A percentile compares a stretch with the other conserved stretches of the same genome.
These are phyloP conservation scores for Fusarium sacchari DNA, from an alignment of 2,329 filamentous ascomycete genomes.

Conservation along the genomic window DNA sequence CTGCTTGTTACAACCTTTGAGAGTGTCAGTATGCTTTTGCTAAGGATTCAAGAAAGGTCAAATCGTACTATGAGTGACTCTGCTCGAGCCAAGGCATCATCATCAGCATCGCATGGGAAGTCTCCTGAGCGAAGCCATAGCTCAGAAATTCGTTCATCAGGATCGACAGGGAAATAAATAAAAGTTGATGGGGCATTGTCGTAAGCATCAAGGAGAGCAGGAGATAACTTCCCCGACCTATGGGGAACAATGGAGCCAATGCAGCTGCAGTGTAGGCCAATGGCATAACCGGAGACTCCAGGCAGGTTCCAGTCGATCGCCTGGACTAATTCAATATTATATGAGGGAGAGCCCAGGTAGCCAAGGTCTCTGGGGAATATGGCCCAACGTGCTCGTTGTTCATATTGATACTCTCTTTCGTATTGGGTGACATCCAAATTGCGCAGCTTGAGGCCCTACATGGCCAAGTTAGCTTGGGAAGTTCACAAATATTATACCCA, in stretches of 20 bases:
- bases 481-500: background rate
- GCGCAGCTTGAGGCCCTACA: background rate
- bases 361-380: background rate
- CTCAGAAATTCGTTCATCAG: background rate
- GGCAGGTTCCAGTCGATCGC: background rate
- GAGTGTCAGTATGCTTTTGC: background rate
- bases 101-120: background rate
- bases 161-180: background rate
- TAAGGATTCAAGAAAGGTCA: rapidly evolving
- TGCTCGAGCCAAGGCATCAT: background rate
- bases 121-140: background rate
- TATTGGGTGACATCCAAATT: background rate
- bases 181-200: rapidly evolving
- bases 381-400: background rate
- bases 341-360: rapidly evolving
- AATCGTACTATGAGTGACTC: background rate
- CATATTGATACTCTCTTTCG: too few relatives aligned
- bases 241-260: background rate
- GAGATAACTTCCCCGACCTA: too few relatives aligned
- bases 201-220: background rate
- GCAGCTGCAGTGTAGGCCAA: background rate
- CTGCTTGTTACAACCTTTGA: background rate
- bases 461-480: background rate
- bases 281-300: background rate
- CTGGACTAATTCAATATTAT: background rate